phyloP scores from a whole-genome alignment of 2,329 filamentous ascomycete genomes.

The Sclerotinia sclerotiorum region DNA sequence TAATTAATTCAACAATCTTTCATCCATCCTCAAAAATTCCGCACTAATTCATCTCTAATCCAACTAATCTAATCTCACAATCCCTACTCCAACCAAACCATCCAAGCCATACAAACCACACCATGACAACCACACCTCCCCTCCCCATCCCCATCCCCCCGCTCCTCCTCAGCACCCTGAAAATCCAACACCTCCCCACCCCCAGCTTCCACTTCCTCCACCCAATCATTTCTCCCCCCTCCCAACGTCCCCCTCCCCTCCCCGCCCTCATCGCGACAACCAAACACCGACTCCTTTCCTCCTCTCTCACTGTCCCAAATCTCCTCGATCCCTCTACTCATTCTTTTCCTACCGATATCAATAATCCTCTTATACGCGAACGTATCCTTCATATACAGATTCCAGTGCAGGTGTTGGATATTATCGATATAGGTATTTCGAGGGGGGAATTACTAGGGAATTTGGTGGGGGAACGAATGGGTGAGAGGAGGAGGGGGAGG shows the following conservation, averaged over 20 bases:
- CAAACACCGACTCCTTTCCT: conserved; percentile 74
- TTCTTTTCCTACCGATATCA: conserved; percentile 57
- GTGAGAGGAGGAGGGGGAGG: conserved; percentile 71
- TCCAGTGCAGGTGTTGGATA: conserved; percentile 78
- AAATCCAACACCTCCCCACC: neutral
- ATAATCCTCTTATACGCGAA: conserved; percentile 49
- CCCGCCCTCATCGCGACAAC: conserved; percentile 61
- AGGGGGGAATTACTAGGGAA: conserved; percentile 87
- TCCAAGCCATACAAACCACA: no score
- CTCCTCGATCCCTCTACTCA: conserved; percentile 50
- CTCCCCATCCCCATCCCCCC: neutral
- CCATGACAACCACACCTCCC: no score
- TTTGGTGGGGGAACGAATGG: conserved; percentile 70
- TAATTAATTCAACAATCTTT: neutral
- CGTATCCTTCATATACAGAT: conserved; percentile 59
- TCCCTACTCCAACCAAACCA: neutral
- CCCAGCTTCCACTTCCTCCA: neutral
- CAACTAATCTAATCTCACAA: neutral
- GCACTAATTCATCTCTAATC: neutral
- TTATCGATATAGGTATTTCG: conserved; percentile 78
- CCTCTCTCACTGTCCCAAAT: conserved; percentile 67
- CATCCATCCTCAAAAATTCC: neutral
- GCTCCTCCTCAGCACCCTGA: conserved; percentile 8
- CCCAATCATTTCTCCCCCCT: conserved; percentile 1
- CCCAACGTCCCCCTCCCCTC: conserved; percentile 48